A percentile compares a stretch with the other conserved stretches of the same genome.
Evolutionary conservation across 257 asterid genomes (phyloP).

Genomic region (Fraxinus pennsylvanica): DNA sequence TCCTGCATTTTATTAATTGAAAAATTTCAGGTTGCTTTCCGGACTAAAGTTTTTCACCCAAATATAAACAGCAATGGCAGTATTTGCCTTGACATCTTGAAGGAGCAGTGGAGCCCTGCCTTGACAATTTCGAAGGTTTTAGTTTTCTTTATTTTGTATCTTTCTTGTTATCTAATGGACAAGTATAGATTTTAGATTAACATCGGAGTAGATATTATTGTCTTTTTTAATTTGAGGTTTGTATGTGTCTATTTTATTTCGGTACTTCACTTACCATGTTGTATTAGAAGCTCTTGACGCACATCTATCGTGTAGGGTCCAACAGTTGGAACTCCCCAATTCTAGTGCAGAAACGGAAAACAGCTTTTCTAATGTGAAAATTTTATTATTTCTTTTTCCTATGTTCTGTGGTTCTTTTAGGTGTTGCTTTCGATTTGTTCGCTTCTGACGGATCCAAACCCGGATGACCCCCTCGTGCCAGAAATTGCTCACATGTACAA

Average conservation of each 20-base stretch:
- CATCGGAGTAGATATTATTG: not conserved
- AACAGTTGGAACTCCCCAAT: not conserved
- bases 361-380: not conserved
- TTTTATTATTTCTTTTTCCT: not conserved
- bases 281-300: not conserved
- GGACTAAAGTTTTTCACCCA: constrained; percentile 33
- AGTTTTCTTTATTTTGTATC: not conserved
- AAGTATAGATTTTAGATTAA: not conserved
- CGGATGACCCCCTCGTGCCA: constrained; percentile 27
- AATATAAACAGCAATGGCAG: constrained; percentile 38
- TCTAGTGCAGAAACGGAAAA: not conserved
- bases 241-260: not conserved
- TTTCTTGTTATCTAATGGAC: not conserved
- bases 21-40: constrained; percentile 29
- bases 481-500: constrained; percentile 35
- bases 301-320: not conserved
- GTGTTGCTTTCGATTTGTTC: constrained; percentile 31
- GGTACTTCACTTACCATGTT: not conserved
- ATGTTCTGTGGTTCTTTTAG: constrained; percentile 1
- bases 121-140: constrained; percentile 33
- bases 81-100: constrained; percentile 35
- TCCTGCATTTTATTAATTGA: not conserved
- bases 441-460: constrained; percentile 29
- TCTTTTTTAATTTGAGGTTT: not conserved
- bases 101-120: constrained; percentile 40